phyloP scores from a whole-genome alignment of 495 filamentous ascomycete species.

The Talaromyces borbonicus region DNA sequence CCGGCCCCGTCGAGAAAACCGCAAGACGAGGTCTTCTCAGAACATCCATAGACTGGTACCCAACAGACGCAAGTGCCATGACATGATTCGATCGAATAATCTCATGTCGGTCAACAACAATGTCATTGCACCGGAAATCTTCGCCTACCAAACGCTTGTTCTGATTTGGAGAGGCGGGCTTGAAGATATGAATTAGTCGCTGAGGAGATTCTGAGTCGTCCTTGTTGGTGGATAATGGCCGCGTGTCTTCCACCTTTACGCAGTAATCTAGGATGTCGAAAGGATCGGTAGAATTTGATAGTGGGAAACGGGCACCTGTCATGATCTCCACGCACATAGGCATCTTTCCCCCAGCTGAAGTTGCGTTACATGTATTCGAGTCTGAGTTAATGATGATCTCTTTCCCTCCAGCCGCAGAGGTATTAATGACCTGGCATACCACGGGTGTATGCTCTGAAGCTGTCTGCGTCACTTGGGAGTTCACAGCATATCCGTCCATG shows the following conservation, averaged over 20 bases:
- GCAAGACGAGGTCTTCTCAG: conserved; percentile 5
- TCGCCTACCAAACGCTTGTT: conserved; percentile 10
- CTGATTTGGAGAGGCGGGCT: conserved; percentile 6
- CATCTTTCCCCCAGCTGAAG: neutral
- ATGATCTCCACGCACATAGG: conserved; percentile 12
- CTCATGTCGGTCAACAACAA: conserved; percentile 1
- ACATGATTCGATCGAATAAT: conserved; percentile 8
- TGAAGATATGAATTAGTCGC: conserved; percentile 7
- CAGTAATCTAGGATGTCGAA: conserved; percentile 8
- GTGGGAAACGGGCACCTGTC: conserved; percentile 11
- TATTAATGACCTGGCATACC: conserved; percentile 5
- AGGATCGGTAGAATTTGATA: neutral
- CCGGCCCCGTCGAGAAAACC: conserved; percentile 11
- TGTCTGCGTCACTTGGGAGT: conserved; percentile 4
- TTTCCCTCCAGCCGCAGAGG: conserved; percentile 8
- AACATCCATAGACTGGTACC: conserved; percentile 4
- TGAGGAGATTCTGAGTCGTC: neutral
- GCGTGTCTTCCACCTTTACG: conserved; percentile 9
- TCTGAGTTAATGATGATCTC: neutral
- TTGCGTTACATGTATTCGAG: no score
- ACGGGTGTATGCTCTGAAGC: conserved; percentile 5
- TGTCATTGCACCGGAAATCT: conserved; percentile 9
- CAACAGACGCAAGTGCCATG: conserved; percentile 12
- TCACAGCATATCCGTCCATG: conserved; percentile 14
- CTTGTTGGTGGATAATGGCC: neutral